Percentiles rank a stretch among this genome's conserved stretches.
Conservation (phyloP, 2,329 filamentous ascomycete genomes). For the Pyrenophora tritici-repentis region DNA sequence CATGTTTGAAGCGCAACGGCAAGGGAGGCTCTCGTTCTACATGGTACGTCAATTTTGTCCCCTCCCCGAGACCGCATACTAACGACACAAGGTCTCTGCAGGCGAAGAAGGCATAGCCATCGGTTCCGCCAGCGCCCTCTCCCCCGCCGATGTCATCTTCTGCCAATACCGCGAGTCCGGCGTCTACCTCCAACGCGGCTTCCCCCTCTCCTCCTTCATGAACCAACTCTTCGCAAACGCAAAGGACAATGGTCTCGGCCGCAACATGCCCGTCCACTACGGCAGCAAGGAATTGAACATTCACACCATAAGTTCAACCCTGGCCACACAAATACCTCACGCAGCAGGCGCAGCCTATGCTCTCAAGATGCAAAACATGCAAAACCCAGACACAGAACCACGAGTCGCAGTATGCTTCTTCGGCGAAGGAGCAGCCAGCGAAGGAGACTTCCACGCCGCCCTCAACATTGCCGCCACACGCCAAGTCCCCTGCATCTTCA, state of each 20-base stretch:
- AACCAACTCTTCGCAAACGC: slow-evolving; percentile 88
- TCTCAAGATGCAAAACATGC: slow-evolving; percentile 76
- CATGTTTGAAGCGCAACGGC: slow-evolving; percentile 97
- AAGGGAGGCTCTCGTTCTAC: slow-evolving; percentile 94
- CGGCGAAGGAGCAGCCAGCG: slow-evolving; percentile 85
- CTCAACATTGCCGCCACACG: slow-evolving; percentile 89
- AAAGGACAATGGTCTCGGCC: slow-evolving; percentile 77
- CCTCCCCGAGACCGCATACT: not conserved
- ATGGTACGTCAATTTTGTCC: slow-evolving; percentile 68
- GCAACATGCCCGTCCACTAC: slow-evolving; percentile 98
- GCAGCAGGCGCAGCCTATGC: slow-evolving; percentile 87
- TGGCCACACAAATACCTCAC: slow-evolving; percentile 89
- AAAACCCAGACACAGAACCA: slow-evolving; percentile 65
- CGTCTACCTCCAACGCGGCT: slow-evolving; percentile 87
- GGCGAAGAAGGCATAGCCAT: slow-evolving; percentile 95
- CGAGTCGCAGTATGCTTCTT: slow-evolving; percentile 84
- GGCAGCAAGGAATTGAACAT: slow-evolving; percentile 83
- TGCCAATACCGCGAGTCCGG: slow-evolving; percentile 94
- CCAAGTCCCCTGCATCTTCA: slow-evolving; percentile 84
- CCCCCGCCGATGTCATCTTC: slow-evolving; percentile 87
- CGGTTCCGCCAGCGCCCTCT: slow-evolving; percentile 81
- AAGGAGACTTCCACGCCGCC: slow-evolving; percentile 90
- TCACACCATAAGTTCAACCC: slow-evolving; percentile 82
- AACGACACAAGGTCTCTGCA: slow-evolving; percentile 64
- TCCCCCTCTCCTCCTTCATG: slow-evolving; percentile 89